Evolutionary conservation across 495 filamentous ascomycete species (phyloP).

Genomic region (Podospora pseudocomata): DNA sequence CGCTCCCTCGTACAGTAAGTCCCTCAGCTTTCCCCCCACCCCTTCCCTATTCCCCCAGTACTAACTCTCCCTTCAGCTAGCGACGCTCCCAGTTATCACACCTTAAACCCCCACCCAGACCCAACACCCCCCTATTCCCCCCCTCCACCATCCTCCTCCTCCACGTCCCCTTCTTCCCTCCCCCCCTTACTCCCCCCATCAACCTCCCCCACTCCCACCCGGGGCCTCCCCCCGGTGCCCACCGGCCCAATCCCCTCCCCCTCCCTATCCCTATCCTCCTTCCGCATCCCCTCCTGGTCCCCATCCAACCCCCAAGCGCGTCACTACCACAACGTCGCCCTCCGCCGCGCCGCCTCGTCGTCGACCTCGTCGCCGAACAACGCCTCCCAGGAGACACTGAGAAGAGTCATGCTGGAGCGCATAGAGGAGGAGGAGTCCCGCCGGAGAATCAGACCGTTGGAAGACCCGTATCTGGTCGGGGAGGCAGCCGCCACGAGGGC

Average conservation of each 20-base stretch:
- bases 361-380: constrained; percentile 14
- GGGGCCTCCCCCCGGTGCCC: constrained; percentile 40
- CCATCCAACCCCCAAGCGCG: constrained; percentile 45
- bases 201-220: constrained; percentile 5
- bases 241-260: constrained; percentile 24
- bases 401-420: constrained; percentile 29
- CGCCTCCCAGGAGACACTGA: constrained; percentile 21
- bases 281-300: constrained; percentile 45
- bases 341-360: constrained; percentile 41
- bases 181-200: constrained; percentile 20
- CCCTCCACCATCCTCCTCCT: constrained; percentile 7
- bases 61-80: constrained; percentile 32
- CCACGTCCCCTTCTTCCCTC: not conserved
- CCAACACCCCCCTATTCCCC: constrained; percentile 43
- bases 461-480: constrained; percentile 52
- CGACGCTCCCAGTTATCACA: constrained; percentile 48
- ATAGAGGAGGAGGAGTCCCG: constrained; percentile 38
- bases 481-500: constrained; percentile 48
- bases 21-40: not conserved
- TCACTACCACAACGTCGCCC: constrained; percentile 48
- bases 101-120: constrained; percentile 37
- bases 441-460: constrained; percentile 40
- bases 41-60: not conserved
- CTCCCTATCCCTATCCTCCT: constrained; percentile 37
- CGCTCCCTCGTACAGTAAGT: constrained; percentile 51